Evolutionary conservation across 148 eudicot genomes (phyloP).

Genomic region (Heliamphora exappendiculata): DNA sequence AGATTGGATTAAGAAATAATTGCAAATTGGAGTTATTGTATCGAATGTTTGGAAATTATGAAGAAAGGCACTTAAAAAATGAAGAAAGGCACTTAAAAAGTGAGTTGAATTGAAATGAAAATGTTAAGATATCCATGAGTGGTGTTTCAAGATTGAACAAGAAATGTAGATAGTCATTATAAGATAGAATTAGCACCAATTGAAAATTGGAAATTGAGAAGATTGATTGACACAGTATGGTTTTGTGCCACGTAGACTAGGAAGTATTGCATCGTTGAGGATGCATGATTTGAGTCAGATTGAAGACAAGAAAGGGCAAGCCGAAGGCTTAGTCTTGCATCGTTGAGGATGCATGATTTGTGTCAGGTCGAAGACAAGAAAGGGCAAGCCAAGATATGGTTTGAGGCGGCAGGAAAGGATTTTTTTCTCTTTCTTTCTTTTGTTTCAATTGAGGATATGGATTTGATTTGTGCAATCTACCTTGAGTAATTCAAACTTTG

Average conservation of each 20-base stretch:
- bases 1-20: background rate
- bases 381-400: background rate
- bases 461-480: background rate
- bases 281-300: background rate
- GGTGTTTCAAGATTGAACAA: no score
- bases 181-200: background rate
- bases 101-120: background rate
- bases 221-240: background rate
- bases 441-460: background rate
- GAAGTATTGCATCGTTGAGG: background rate
- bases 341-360: background rate
- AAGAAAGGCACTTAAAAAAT: background rate
- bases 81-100: no score
- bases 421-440: background rate
- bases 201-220: background rate
- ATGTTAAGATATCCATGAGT: background rate
- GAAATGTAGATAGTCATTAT: background rate
- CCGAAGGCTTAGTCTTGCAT: background rate
- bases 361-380: background rate
- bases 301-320: background rate
- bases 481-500: background rate
- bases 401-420: background rate
- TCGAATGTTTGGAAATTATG: background rate
- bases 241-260: no score
- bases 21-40: background rate